Percentiles rank a stretch among this genome's conserved stretches.
These are phyloP conservation scores for Withania somnifera DNA, from an alignment of 305 asterid species.

Conservation along the genomic window DNA sequence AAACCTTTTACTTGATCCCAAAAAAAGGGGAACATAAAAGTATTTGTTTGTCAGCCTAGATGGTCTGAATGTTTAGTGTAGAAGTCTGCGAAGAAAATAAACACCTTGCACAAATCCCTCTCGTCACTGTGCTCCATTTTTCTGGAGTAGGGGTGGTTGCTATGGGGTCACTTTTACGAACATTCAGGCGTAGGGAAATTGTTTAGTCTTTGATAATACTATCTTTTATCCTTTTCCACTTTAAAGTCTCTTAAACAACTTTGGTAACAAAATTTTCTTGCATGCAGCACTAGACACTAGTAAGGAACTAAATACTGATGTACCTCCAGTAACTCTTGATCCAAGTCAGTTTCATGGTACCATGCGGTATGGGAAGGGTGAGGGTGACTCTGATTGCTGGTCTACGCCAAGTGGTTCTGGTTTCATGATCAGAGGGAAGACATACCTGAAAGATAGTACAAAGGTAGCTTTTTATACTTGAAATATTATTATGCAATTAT, in stretches of 20 bases:
- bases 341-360: slow-evolving; percentile 57
- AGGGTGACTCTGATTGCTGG: slow-evolving; percentile 78
- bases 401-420: slow-evolving; percentile 83
- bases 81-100: background rate
- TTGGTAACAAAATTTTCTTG: slow-evolving; percentile 12
- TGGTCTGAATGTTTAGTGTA: background rate
- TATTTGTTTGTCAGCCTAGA: background rate
- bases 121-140: background rate
- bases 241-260: slow-evolving; percentile 3
- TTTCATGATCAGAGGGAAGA: slow-evolving; percentile 92
- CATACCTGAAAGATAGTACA: slow-evolving; percentile 74
- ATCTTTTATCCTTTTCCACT: background rate
- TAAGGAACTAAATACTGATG: slow-evolving; percentile 42
- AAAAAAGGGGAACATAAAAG: too few species aligned
- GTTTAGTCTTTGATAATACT: background rate
- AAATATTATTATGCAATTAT: background rate
- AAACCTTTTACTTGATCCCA: too few species aligned
- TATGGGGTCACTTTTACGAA: background rate
- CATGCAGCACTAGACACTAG: slow-evolving; percentile 39
- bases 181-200: background rate
- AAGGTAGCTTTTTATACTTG: slow-evolving; percentile 42
- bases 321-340: slow-evolving; percentile 45
- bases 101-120: background rate
- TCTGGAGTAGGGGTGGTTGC: background rate
- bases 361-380: slow-evolving; percentile 71